Evolutionary conservation across 805 yeast species (phyloP).

Genomic region (Hanseniaspora lindneri): DNA sequence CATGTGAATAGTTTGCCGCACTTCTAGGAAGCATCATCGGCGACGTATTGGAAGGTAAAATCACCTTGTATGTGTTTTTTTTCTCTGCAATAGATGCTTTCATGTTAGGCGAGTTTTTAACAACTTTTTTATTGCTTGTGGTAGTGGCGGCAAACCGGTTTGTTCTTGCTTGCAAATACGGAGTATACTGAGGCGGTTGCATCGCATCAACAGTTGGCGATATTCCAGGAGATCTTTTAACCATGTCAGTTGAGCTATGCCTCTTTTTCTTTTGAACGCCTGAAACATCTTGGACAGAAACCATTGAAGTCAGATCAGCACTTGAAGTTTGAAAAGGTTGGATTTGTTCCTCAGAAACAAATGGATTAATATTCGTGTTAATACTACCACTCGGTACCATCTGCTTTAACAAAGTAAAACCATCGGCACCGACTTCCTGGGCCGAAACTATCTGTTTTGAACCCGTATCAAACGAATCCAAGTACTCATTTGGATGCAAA

Average conservation of each 20-base stretch:
- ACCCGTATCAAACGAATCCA: conserved; percentile 1
- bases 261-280: neutral
- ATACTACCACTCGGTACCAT: neutral
- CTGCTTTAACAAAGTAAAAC: neutral
- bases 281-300: no score
- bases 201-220: conserved; percentile 15
- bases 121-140: conserved; percentile 1
- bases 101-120: conserved; percentile 11
- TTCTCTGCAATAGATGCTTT: conserved; percentile 2
- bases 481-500: neutral
- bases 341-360: no score
- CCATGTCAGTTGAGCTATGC: neutral
- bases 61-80: conserved; percentile 7
- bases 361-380: no score
- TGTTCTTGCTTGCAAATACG: conserved; percentile 14
- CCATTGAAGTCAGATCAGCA: no score
- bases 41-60: conserved; percentile 9
- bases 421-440: neutral
- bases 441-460: neutral
- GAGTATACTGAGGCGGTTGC: conserved; percentile 14
- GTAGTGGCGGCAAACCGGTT: neutral
- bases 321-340: no score
- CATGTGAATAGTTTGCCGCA: neutral
- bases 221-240: conserved; percentile 2
- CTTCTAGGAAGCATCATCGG: conserved; percentile 1